Evolutionary conservation across 2,329 filamentous ascomycete species (phyloP).

Genomic region (Alternaria sp.): DNA sequence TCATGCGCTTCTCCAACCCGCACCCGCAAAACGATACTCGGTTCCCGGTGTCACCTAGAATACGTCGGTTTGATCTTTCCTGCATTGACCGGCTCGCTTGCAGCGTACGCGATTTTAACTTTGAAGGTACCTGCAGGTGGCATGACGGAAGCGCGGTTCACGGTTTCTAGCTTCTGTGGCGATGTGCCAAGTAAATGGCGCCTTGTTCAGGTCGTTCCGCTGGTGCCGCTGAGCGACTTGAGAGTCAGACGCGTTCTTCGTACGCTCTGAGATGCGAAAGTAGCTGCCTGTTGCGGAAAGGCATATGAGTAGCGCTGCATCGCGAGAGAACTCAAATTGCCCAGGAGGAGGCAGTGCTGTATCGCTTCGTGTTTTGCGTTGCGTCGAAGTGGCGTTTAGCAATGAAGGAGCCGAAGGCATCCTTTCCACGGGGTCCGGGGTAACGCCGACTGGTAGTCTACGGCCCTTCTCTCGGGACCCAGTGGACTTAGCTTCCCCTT

Average conservation of each 20-base stretch:
- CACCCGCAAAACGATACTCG: not conserved
- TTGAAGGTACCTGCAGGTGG: slow-evolving; percentile 2
- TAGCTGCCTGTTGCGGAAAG: not conserved
- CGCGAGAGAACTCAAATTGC: not conserved
- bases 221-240: not conserved
- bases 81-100: not conserved
- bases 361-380: slow-evolving; percentile 3
- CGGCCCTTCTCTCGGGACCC: not conserved
- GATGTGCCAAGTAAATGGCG: not conserved
- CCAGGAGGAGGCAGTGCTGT: slow-evolving; percentile 1
- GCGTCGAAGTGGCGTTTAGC: slow-evolving; percentile 3
- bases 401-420: not conserved
- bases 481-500: not conserved
- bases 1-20: not conserved
- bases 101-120: not conserved
- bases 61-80: not conserved
- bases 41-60: not conserved
- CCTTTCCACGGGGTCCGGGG: not conserved
- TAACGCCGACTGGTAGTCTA: not conserved
- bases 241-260: not conserved
- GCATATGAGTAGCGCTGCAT: not conserved
- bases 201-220: not conserved
- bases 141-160: not conserved
- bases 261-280: not conserved
- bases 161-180: not conserved